phyloP scores from a whole-genome alignment of 208 protist genomes.

The Leptomonas seymouri region DNA sequence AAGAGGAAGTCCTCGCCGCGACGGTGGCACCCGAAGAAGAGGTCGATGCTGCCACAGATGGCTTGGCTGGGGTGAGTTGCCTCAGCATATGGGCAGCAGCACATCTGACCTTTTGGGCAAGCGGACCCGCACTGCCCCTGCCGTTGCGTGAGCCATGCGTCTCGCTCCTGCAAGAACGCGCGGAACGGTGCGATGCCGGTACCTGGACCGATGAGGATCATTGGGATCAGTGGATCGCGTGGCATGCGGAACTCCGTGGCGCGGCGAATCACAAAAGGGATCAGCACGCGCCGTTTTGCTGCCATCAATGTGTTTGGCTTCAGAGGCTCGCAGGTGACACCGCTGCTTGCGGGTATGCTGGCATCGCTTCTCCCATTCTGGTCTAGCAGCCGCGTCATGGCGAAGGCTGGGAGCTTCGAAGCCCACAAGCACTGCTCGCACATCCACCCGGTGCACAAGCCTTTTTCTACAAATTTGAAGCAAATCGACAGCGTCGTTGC shows the following conservation, averaged over 20 bases:
- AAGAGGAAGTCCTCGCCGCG: slow-evolving; percentile 54
- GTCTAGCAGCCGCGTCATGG: background rate
- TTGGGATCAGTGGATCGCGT: slow-evolving; percentile 41
- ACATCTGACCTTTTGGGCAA: slow-evolving; percentile 8
- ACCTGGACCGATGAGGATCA: slow-evolving; percentile 89
- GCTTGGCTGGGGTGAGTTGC: slow-evolving; percentile 4
- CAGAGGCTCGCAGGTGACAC: background rate
- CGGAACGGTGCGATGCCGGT: slow-evolving; percentile 87
- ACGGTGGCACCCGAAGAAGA: slow-evolving; percentile 66
- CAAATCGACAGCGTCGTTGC: slow-evolving; percentile 70
- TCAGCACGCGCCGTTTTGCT: slow-evolving; percentile 29
- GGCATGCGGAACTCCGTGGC: slow-evolving; percentile 71
- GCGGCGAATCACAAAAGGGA: slow-evolving; percentile 41
- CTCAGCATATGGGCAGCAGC: slow-evolving; percentile 18
- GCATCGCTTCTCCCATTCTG: background rate
- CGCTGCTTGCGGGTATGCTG: background rate
- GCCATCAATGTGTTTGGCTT: slow-evolving; percentile 5
- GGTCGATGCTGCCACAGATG: slow-evolving; percentile 39
- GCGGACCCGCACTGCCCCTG: slow-evolving; percentile 11
- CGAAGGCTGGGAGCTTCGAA: slow-evolving; percentile 7
- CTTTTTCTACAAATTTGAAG: slow-evolving; percentile 77
- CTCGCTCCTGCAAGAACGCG: slow-evolving; percentile 85
- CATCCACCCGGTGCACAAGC: slow-evolving; percentile 67
- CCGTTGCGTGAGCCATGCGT: slow-evolving; percentile 36
- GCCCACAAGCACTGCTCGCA: slow-evolving; percentile 48